Conservation (phyloP, 257 asterid species). For the Salvia rosmarinus region DNA sequence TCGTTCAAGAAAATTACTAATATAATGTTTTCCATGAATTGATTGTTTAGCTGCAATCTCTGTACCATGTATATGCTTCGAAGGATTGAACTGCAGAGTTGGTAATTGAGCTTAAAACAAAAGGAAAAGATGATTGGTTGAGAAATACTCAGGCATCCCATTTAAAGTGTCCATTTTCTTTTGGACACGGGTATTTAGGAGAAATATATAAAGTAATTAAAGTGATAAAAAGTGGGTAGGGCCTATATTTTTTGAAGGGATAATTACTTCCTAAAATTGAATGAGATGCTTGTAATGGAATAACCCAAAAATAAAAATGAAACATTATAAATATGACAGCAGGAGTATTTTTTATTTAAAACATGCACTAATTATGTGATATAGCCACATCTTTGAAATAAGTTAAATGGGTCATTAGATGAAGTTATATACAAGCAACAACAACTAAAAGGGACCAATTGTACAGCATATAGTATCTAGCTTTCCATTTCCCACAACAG, state of each 20-base stretch:
- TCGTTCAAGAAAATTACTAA: no score
- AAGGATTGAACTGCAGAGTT: constrained; percentile 22
- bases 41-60: neutral
- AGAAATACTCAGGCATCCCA: constrained; percentile 7
- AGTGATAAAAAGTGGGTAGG: no score
- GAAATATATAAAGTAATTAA: no score
- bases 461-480: neutral
- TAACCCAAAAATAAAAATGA: no score
- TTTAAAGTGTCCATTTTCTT: no score
- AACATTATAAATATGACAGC: no score
- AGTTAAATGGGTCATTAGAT: constrained; percentile 29
- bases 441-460: neutral
- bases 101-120: constrained; percentile 9
- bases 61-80: constrained; percentile 27
- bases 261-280: no score
- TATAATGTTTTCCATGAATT: no score
- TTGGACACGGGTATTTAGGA: no score
- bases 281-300: no score
- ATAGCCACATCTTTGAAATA: constrained; percentile 25
- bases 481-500: neutral
- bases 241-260: no score
- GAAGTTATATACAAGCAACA: constrained; percentile 37
- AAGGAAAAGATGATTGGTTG: constrained; percentile 39
- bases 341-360: constrained; percentile 37
- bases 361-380: constrained; percentile 14